Evolutionary conservation across 129 eudicot genomes (phyloP).

Genomic region (Erigeron canadensis): DNA sequence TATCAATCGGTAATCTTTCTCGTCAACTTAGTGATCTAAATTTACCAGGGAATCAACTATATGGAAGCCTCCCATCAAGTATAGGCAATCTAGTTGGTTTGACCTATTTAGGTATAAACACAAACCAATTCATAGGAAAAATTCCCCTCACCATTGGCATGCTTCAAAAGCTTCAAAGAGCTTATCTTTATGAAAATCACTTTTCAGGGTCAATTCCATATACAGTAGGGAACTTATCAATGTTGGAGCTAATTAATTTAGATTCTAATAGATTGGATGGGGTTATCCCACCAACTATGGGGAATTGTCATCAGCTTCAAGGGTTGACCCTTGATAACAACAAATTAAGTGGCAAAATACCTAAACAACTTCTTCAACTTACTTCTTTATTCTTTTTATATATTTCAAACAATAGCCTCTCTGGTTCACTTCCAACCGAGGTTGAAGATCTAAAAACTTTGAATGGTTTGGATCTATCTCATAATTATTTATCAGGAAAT

Average conservation of each 20-base stretch:
- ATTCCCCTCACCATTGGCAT: constrained; percentile 26
- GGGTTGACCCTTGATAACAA: background rate
- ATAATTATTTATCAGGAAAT: constrained; percentile 25
- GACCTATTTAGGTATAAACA: background rate
- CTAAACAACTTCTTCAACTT: constrained; percentile 27
- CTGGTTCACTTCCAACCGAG: constrained; percentile 27
- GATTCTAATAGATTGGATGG: constrained; percentile 14
- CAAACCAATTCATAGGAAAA: constrained; percentile 19
- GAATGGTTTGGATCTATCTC: constrained; percentile 7
- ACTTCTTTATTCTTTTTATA: constrained; percentile 25
- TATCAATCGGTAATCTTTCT: constrained; percentile 35
- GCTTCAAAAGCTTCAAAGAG: constrained; percentile 14
- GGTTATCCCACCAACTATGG: constrained; percentile 20
- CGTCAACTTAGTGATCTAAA: constrained; percentile 2
- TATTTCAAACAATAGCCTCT: constrained; percentile 22
- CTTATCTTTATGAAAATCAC: background rate
- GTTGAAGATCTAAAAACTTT: constrained; percentile 24
- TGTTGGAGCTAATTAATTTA: background rate
- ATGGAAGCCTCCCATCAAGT: constrained; percentile 31
- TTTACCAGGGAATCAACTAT: constrained; percentile 14
- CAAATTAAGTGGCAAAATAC: constrained; percentile 20
- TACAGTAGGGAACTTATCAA: constrained; percentile 24
- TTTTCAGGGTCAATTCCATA: constrained; percentile 23
- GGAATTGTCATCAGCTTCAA: constrained; percentile 2
- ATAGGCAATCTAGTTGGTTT: constrained; percentile 28